Evolutionary conservation across 306 rosid genomes (phyloP).

Genomic region (Sindora glabra): DNA sequence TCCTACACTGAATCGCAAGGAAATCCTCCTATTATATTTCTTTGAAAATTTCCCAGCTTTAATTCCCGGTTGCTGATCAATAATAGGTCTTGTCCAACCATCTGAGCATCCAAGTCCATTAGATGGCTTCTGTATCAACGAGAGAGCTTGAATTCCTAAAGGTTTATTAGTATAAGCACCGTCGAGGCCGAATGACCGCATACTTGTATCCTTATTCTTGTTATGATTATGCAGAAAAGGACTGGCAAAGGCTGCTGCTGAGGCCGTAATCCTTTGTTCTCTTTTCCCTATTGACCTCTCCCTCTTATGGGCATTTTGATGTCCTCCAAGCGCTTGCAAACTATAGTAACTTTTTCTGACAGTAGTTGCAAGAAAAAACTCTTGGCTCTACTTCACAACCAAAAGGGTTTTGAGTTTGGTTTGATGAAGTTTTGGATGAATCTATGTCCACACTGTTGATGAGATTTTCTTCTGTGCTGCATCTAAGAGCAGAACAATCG

Average conservation of each 20-base stretch:
- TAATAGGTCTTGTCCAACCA: constrained; percentile 33
- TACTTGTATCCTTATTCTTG: constrained; percentile 9
- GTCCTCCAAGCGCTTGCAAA: constrained; percentile 84
- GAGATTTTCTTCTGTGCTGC: constrained; percentile 43
- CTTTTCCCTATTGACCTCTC: constrained; percentile 72
- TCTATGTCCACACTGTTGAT: constrained; percentile 36
- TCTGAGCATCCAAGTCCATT: constrained; percentile 8
- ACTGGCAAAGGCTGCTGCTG: constrained; percentile 31
- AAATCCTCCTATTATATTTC: background rate
- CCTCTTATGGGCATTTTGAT: constrained; percentile 87
- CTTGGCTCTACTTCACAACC: constrained; percentile 27
- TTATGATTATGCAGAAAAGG: constrained; percentile 30
- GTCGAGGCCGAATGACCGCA: constrained; percentile 48
- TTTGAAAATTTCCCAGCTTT: constrained; percentile 15
- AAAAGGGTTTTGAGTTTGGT: background rate
- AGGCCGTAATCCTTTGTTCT: constrained; percentile 41
- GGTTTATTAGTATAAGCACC: constrained; percentile 29
- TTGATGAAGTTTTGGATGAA: constrained; percentile 15
- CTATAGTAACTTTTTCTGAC: constrained; percentile 71
- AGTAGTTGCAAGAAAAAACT: constrained; percentile 65
- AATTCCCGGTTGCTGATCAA: constrained; percentile 39
- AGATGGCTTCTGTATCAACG: constrained; percentile 44
- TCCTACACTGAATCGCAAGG: constrained; percentile 25
- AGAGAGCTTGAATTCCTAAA: constrained; percentile 51
- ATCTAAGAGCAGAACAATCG: background rate